These are phyloP conservation scores for Chalciporus sphaerocephalus DNA, from an alignment of 768 basidiomycete genomes.

Conservation along the genomic window DNA sequence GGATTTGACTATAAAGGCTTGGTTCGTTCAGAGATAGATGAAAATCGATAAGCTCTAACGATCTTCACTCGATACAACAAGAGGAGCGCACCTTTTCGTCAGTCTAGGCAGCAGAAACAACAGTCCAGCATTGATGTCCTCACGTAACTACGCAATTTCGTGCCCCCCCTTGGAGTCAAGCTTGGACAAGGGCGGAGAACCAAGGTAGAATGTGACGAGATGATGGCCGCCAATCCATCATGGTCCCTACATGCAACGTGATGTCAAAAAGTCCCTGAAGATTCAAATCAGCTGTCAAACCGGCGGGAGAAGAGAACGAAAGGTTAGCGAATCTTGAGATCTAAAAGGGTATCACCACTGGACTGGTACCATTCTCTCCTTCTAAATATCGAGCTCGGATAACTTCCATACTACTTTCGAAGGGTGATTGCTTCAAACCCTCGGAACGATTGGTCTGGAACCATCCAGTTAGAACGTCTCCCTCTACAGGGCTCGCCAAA, in stretches of 20 bases:
- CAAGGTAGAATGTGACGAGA: conserved; percentile 21
- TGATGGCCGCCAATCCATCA: conserved; percentile 22
- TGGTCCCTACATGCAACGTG: conserved; percentile 13
- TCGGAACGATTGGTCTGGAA: not conserved
- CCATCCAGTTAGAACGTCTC: not conserved
- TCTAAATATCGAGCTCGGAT: conserved; percentile 3
- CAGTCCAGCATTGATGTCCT: conserved; percentile 11
- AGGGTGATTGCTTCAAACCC: conserved; percentile 16
- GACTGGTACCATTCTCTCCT: conserved; percentile 16
- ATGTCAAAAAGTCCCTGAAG: conserved; percentile 23
- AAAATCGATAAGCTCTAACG: conserved; percentile 22
- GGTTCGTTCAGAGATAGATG: conserved; percentile 19
- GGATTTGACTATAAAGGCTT: conserved; percentile 9
- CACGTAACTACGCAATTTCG: conserved; percentile 23
- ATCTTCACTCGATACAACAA: conserved; percentile 18
- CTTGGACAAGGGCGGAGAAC: conserved; percentile 16
- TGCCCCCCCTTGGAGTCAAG: conserved; percentile 8
- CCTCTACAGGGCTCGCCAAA: not conserved
- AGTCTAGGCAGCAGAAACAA: conserved; percentile 11
- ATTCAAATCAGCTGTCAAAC: conserved; percentile 14
- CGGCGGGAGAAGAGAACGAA: conserved; percentile 26
- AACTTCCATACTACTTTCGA: conserved; percentile 27
- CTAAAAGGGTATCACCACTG: conserved; percentile 10
- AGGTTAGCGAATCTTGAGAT: conserved; percentile 17
- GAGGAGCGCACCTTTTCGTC: conserved; percentile 9